A percentile compares a stretch with the other conserved stretches of the same genome.
Conservation (phyloP, 257 asterid species). For the Plectranthus barbatus region DNA sequence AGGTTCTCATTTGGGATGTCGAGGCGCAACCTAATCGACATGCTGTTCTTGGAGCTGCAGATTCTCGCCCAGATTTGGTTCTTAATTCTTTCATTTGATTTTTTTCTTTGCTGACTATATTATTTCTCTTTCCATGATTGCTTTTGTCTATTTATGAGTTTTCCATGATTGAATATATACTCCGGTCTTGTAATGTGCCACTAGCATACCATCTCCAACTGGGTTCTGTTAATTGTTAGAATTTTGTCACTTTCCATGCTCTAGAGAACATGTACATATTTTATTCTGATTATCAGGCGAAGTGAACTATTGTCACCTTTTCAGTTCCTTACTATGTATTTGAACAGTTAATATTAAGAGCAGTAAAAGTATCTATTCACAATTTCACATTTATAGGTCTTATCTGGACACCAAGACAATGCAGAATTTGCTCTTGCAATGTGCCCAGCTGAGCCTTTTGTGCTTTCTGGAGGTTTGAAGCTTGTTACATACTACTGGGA, state of each 20-base stretch:
- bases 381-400: conserved; percentile 38
- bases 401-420: conserved; percentile 91
- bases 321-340: too few species aligned
- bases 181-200: background rate
- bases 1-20: conserved; percentile 98
- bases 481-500: background rate
- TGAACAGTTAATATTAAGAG: too few species aligned
- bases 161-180: background rate
- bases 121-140: background rate
- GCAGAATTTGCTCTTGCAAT: conserved; percentile 98
- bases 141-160: background rate
- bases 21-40: conserved; percentile 94
- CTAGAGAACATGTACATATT: too few species aligned
- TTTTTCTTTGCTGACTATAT: background rate
- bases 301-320: too few species aligned
- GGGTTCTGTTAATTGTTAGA: too few species aligned
- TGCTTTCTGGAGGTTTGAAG: conserved; percentile 93
- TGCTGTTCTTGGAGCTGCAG: conserved; percentile 77
- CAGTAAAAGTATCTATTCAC: too few species aligned
- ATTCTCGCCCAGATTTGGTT: conserved; percentile 93
- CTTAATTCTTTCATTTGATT: conserved; percentile 6
- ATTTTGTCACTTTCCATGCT: too few species aligned
- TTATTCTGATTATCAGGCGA: too few species aligned
- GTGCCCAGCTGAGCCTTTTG: conserved; percentile 96
- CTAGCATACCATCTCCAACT: too few species aligned